Evolutionary conservation across 2,329 filamentous ascomycete species (phyloP), one percentile per base, ranked within the genome.

Genomic region (Xylaria sp.): DNA sequence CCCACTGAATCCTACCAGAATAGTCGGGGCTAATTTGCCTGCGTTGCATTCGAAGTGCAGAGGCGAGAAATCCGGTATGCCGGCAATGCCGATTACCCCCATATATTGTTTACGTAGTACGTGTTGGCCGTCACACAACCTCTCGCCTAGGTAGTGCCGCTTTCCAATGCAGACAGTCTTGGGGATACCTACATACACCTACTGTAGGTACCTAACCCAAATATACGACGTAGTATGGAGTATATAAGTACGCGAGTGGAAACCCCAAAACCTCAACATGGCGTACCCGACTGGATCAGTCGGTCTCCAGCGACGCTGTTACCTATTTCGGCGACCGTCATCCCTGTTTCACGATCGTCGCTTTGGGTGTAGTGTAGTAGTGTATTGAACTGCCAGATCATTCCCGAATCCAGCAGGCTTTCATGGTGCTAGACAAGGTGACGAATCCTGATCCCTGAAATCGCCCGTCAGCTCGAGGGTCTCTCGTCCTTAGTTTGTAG

Each of bases 311-410:
- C 51, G 18, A 35, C 47, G 21, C 40, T 13, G 18, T 58, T 54
- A 9, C 55, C 61, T 21, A n/a, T 60, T 65, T 40, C 5, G 47
- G 63, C 25, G 29, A 27, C 48, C 27, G n/a, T 21, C 5, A 59
- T 16, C 66, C 65, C 40, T 35, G 66, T 65, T 68, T 68, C 61
- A 65, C 51, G 48, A 61, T 65, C 40, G 29, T 57, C 66, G 21
- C 27, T 65, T 61, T n/a, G 9, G 32, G 61, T 25, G 51, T 37
- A 65, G 65, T 40, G 57, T 18, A 5, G 57, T n/a, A n/a, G n/a
- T n/a, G 48, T 37, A 21, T 48, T 18, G 13, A 57, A 58, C 54
- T 57, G 40, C 23, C 66, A 60, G 66, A 68, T 65, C 66, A 37
- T 62, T 60, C 48, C 66, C 42, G 9, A 23, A 60, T 60, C 44